Base-by-base conservation (phyloP, 169 alveolate genomes). In the Plasmodium berghei region DNA sequence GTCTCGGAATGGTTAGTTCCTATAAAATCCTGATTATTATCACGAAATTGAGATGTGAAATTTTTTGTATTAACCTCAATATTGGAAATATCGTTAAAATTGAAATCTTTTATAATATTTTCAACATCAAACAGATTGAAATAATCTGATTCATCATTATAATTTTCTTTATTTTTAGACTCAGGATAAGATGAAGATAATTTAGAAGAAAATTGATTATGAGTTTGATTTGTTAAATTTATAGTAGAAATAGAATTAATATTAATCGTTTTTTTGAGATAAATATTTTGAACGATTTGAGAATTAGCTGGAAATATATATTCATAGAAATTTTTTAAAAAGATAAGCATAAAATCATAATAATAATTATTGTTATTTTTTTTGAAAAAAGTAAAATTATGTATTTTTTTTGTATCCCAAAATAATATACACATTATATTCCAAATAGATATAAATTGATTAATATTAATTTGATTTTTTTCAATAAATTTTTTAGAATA, bases 331-430 rank as follows among this genome's bases (percentile, higher is more conserved):
- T 67, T 20, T 24, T 69, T 77, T 34, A 77, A 64, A 64, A 77
- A 77, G 9, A 77, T 62, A 42, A 77, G 75, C 89, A 77, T 77
- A 63, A 77, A 77, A 52, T 77, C 89, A 22, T 77, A 77, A 55
- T 77, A 77, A 56, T 77, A 77, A 77, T 48, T 63, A 26, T 77
- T 48, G 55, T 55, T 52, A 16, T 52, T 77, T 45, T 64, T 77
- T 4, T 77, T 69, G 14, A 48, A 64, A 52, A 77, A 77, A 8
- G 77, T 14, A 16, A 77, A 64, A 22, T 77, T 34, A 46, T 63
- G 63, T 16, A 77, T 77, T 56, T 77, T 40, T 5, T 77, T 66
- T 12, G 89, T 77, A 24, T 77, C 89, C 89, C 89, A 77, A 77
- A 77, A 77, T 52, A 77, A 58, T 2, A 77, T 58, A 10, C 89